Evolutionary conservation across 2,329 filamentous ascomycete species (phyloP).

Genomic region (Metarhizium album): DNA sequence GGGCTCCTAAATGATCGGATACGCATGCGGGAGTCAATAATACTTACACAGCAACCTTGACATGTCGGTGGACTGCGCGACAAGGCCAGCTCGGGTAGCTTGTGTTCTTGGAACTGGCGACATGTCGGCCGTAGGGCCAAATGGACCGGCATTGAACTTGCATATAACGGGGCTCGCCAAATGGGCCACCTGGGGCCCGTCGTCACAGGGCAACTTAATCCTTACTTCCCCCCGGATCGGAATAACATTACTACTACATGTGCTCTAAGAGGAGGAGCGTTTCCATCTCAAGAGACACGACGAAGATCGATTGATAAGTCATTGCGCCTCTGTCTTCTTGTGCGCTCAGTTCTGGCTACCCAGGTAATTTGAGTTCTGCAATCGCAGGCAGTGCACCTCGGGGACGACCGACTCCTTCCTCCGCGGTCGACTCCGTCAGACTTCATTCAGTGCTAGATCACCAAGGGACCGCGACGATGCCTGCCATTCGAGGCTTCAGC

Average conservation of each 20-base stretch:
- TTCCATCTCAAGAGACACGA: not conserved
- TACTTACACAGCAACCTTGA: conserved; percentile 43
- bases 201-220: too few species aligned
- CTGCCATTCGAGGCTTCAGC: conserved; percentile 44
- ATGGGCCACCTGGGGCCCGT: not conserved
- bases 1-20: not conserved
- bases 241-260: not conserved
- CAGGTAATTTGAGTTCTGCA: not conserved
- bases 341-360: not conserved
- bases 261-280: not conserved
- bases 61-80: conserved; percentile 25
- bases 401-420: not conserved
- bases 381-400: not conserved
- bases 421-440: not conserved
- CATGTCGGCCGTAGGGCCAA: not conserved
- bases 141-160: not conserved
- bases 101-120: not conserved
- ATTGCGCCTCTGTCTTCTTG: not conserved
- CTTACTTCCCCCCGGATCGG: not conserved
- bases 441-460: not conserved
- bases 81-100: not conserved
- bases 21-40: not conserved
- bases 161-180: not conserved
- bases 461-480: conserved; percentile 4
- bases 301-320: not conserved